Percentiles rank a stretch among this genome's conserved stretches.
Evolutionary conservation across 2,329 filamentous ascomycete species (phyloP).

Genomic region (Ophiostoma quercus): DNA sequence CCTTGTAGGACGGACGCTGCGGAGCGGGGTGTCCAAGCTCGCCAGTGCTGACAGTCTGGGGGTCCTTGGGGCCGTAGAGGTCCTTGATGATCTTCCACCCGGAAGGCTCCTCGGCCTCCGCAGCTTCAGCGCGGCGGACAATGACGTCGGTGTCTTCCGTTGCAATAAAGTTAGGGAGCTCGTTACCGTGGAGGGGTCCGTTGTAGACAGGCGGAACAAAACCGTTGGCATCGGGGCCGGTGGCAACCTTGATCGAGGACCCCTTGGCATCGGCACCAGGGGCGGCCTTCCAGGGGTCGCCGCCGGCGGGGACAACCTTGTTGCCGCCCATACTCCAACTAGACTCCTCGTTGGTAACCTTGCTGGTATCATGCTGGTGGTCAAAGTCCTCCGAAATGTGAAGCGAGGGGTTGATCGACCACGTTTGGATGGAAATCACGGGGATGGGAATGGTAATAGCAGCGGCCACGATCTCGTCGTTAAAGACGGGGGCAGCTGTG

Average conservation of each 20-base stretch:
- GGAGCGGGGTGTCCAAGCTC: background rate
- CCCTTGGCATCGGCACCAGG: background rate
- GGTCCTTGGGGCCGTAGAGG: background rate
- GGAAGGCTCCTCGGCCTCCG: background rate
- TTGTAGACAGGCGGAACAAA: background rate
- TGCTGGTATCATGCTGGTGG: background rate
- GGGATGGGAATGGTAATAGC: slow-evolving; percentile 5
- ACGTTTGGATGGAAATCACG: background rate
- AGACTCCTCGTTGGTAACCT: background rate
- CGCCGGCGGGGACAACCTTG: background rate
- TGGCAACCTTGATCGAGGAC: background rate
- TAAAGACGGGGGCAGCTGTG: background rate
- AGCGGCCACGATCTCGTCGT: slow-evolving; percentile 3
- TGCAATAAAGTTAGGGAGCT: background rate
- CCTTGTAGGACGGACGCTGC: background rate
- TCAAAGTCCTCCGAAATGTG: background rate
- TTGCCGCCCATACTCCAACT: background rate
- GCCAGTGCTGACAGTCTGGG: slow-evolving; percentile 8
- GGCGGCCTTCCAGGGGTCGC: background rate
- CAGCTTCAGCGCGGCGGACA: background rate
- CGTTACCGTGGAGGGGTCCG: background rate
- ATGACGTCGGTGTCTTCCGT: background rate
- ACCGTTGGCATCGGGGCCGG: background rate
- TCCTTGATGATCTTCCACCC: slow-evolving; percentile 1
- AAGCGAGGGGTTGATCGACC: background rate